Base-by-base conservation (phyloP, 139 green algal species). In the Auxenochlorella pyrenoidosa region DNA sequence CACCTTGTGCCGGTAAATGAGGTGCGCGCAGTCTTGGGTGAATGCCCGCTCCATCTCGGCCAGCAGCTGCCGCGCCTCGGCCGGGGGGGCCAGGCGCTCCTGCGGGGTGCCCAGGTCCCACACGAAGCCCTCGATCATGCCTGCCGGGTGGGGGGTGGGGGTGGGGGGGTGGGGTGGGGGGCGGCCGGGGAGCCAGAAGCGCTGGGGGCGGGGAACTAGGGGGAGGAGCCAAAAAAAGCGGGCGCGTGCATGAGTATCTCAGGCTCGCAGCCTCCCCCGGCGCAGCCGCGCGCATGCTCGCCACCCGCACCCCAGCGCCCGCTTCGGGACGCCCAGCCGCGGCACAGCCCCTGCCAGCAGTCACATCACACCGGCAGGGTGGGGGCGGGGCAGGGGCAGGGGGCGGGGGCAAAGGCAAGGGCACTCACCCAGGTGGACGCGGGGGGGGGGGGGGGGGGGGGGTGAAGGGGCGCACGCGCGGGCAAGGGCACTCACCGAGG, bases 121-220 rank as follows among this genome's bases (percentile, higher is more conserved):
- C 10, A 91, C 44, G 32, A 90, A 94, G 0, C 22, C 84, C 0
- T 77, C 84, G 21, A 83, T 94, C 92, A 92, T 93, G 65, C 90
- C 88, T 87, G 86, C 30, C 5, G 5, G 16, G 63, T 24, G 5
- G 21, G 28, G 18, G 36, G 78, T 22, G 43, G 34, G 24, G 59
- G 10, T 68, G 59, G 59, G 24, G 16, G 59, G 12, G 19, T 12
- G 16, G n/a, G 32, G 68, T 12, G n/a, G 68, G 68, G 16, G 65
- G 65, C 21, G 28, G 65, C 4, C 38, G 32, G 47, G 47, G 16
- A 83, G 51, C 22, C 5, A 21, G 41, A 26, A n/a, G n/a, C n/a
- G n/a, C n/a, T n/a, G n/a, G n/a, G n/a, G n/a, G n/a, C 22, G 41
- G 3, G 51, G 51, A 32, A 70, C 47, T 28, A 30, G 66, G 44